Percentiles rank a stretch among this genome's conserved stretches.
These are phyloP conservation scores for Monosporozyma aquatica DNA, from an alignment of 805 yeast species.

Conservation along the genomic window DNA sequence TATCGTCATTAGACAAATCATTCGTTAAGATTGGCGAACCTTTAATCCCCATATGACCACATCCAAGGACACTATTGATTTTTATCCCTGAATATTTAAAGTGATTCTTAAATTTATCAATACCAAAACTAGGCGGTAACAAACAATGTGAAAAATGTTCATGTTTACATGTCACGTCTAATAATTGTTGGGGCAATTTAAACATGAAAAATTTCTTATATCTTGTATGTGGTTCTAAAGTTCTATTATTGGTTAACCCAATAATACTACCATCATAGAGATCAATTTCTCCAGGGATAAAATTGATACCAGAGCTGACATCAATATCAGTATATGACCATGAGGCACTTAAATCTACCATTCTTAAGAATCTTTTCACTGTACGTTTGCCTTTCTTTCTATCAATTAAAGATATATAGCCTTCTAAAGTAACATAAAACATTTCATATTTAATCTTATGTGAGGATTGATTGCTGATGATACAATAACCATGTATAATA, in stretches of 20 bases:
- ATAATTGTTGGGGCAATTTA: constrained; percentile 44
- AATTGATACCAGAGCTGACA: constrained; percentile 44
- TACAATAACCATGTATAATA: constrained; percentile 48
- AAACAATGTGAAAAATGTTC: constrained; percentile 32
- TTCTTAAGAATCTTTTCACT: constrained; percentile 43
- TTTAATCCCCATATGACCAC: constrained; percentile 41
- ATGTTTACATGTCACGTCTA: constrained; percentile 46
- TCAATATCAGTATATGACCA: constrained; percentile 45
- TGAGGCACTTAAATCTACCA: constrained; percentile 51
- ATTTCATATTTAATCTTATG: constrained; percentile 49
- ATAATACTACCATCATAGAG: constrained; percentile 36
- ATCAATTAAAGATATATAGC: constrained; percentile 30
- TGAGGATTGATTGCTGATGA: constrained; percentile 39
- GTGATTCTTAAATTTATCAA: constrained; percentile 26
- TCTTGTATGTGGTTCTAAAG: constrained; percentile 39
- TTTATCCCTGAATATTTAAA: constrained; percentile 28
- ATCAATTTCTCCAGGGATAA: constrained; percentile 38
- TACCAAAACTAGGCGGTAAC: constrained; percentile 36
- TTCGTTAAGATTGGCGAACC: constrained; percentile 48
- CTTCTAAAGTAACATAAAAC: constrained; percentile 46
- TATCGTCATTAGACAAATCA: constrained; percentile 40
- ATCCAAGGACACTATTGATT: constrained; percentile 32
- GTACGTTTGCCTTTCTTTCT: constrained; percentile 28
- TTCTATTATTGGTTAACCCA: constrained; percentile 43
- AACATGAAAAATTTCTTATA: constrained; percentile 54